These are phyloP conservation scores for Phytophthora megakarya DNA, from an alignment of 352 stramenopile species.

Conservation along the genomic window DNA sequence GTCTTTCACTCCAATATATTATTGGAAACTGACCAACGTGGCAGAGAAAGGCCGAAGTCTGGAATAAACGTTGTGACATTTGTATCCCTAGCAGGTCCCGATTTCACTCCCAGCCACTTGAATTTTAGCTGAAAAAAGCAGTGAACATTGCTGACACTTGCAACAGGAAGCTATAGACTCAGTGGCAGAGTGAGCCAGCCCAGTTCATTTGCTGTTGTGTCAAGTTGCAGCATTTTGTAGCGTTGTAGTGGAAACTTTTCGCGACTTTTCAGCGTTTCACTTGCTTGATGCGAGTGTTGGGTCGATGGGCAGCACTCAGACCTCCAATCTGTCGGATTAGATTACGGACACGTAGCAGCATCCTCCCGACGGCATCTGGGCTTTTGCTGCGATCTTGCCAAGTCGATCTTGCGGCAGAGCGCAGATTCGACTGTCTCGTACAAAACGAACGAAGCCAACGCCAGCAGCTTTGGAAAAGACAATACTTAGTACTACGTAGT, in stretches of 20 bases:
- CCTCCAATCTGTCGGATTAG: background rate
- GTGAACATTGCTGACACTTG: constrained; percentile 7
- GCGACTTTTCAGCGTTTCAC: background rate
- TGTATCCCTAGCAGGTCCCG: background rate
- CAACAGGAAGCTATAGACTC: background rate
- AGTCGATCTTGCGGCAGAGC: background rate
- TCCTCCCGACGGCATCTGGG: background rate
- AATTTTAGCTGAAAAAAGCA: constrained; percentile 27
- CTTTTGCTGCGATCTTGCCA: background rate
- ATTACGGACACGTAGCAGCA: background rate
- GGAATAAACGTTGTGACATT: background rate
- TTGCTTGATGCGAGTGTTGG: background rate
- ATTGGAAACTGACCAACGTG: constrained; percentile 12
- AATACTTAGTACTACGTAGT: no score
- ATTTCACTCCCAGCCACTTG: constrained; percentile 9
- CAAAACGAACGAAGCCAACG: background rate
- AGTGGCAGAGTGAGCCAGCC: background rate
- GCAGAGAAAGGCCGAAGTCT: constrained; percentile 14
- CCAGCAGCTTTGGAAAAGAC: no score
- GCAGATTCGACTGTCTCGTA: background rate
- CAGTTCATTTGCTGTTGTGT: background rate
- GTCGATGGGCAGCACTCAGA: background rate
- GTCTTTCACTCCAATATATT: no score
- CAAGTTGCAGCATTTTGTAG: background rate
- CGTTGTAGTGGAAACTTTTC: background rate